Percentiles rank a stretch among this genome's conserved stretches.
Evolutionary conservation across 2,329 filamentous ascomycete species (phyloP).

Genomic region (Pseudonectria foliicola): DNA sequence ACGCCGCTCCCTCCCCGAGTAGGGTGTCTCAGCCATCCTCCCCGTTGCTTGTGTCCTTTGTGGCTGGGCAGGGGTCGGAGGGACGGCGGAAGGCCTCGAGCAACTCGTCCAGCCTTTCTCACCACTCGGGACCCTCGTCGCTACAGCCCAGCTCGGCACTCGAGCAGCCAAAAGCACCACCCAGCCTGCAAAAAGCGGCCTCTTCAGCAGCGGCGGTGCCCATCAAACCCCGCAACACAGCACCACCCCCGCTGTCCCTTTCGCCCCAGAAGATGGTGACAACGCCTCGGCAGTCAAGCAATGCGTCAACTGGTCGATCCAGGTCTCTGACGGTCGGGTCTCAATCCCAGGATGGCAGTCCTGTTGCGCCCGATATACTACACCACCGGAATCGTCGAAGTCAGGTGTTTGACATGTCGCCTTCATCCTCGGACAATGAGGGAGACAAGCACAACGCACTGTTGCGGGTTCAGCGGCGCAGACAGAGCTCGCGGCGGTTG

Average conservation of each 20-base stretch:
- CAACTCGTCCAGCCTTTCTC: slow-evolving; percentile 75
- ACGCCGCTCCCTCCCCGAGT: slow-evolving; percentile 79
- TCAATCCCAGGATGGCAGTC: slow-evolving; percentile 87
- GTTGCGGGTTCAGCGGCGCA: slow-evolving; percentile 81
- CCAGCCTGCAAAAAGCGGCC: slow-evolving; percentile 53
- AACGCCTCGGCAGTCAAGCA: slow-evolving; percentile 54
- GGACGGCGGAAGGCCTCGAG: slow-evolving; percentile 83
- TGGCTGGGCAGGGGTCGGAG: slow-evolving; percentile 74
- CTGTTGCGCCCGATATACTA: slow-evolving; percentile 60
- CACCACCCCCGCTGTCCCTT: slow-evolving; percentile 42
- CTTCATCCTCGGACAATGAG: slow-evolving; percentile 95
- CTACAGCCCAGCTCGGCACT: slow-evolving; percentile 65
- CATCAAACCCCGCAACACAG: slow-evolving; percentile 47
- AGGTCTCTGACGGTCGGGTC: slow-evolving; percentile 91
- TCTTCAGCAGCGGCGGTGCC: slow-evolving; percentile 50
- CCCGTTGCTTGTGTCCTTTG: slow-evolving; percentile 93
- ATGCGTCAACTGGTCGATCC: slow-evolving; percentile 60
- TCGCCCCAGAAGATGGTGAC: slow-evolving; percentile 58
- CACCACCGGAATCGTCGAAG: slow-evolving; percentile 86
- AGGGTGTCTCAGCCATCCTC: slow-evolving; percentile 62
- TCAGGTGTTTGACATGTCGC: slow-evolving; percentile 92
- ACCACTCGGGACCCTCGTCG: slow-evolving; percentile 54
- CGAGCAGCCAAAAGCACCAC: slow-evolving; percentile 60
- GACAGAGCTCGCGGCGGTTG: slow-evolving; percentile 91
- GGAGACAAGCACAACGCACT: slow-evolving; percentile 86